Evolutionary conservation across 805 yeast genomes (phyloP), one percentile per base, ranked within the genome.

Genomic region (Candida ipomoeae): DNA sequence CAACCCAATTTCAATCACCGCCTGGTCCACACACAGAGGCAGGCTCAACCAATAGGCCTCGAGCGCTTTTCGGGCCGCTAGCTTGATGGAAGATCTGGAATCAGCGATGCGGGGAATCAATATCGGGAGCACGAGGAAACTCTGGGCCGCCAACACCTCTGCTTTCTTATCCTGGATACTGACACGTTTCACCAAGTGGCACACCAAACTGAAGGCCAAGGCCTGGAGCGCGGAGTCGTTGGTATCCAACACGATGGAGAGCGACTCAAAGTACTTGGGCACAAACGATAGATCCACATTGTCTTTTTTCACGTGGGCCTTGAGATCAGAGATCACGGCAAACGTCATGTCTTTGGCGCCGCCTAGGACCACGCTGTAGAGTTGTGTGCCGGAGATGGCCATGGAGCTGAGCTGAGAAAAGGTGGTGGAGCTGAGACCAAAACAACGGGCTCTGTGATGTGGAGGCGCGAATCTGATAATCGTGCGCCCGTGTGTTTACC

Each of bases 151-250:
- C 40, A 82, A 65, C 0, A 76, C 68, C 13, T 48, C 23, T 2
- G 71, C 71, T 8, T 63, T 59, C 1, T 71, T 64, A 55, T 81
- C 84, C 63, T 82, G 87, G 64, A 80, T 77, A 43, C 81, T 75
- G 5, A 82, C 78, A 18, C 87, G 65, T 51, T 81, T 82, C 31
- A 82, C 75, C 47, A 82, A 62, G 57, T 82, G 85, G 44, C 83
- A 80, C 3, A 80, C 60, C 0, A 81, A 73, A 29, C 80, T 74
- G 57, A 82, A 81, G 2, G 81, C 72, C 20, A 64, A 48, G 1
- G 71, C 52, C 52, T 72, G 71, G 17, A 81, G 69, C 10, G 71
- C 62, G 33, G 65, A 48, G 44, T 72, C 73, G 2, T 64, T 56
- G 3, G 71, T 66, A 48, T 73, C 75, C 40, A 69, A 71, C 1